A percentile compares a stretch with the other conserved stretches of the same genome.
Conservation (phyloP, 1,139 yeast species). For the Magnusiomyces clavatus region DNA sequence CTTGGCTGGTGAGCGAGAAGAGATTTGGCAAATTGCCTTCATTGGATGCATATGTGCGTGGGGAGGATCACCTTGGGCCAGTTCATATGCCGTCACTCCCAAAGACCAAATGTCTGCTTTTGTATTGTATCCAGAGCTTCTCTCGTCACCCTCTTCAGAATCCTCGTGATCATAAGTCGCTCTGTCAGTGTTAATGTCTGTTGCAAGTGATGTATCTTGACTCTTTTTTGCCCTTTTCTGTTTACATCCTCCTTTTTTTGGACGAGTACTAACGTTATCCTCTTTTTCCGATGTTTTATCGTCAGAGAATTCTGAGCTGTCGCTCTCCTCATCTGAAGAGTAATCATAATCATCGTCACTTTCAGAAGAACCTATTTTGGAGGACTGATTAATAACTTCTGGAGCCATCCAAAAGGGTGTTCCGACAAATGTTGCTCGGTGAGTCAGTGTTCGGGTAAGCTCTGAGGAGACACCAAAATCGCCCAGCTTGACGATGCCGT, state of each 20-base stretch:
- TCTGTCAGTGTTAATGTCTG: no score
- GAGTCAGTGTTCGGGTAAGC: slow-evolving; percentile 66
- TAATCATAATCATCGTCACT: neutral
- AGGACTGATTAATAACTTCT: slow-evolving; percentile 44
- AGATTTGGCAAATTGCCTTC: slow-evolving; percentile 66
- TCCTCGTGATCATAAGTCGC: no score
- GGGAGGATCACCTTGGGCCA: slow-evolving; percentile 91
- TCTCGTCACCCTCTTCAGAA: neutral
- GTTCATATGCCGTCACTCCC: slow-evolving; percentile 82
- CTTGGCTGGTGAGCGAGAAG: slow-evolving; percentile 59
- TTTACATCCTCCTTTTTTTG: neutral
- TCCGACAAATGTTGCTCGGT: slow-evolving; percentile 88
- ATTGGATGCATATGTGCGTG: slow-evolving; percentile 48
- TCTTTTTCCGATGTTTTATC: neutral
- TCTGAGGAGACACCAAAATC: slow-evolving; percentile 96
- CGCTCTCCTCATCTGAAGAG: neutral
- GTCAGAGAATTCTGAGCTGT: neutral
- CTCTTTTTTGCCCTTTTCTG: no score
- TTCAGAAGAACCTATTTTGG: neutral
- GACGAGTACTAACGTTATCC: neutral
- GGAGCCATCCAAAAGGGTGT: slow-evolving; percentile 99
- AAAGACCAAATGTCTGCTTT: slow-evolving; percentile 87
- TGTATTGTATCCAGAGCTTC: slow-evolving; percentile 62
- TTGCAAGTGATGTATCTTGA: no score
- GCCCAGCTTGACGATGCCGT: slow-evolving; percentile 82